phyloP scores from a whole-genome alignment of 345 rosid species.

The Cardamine chenopodiifolia region DNA sequence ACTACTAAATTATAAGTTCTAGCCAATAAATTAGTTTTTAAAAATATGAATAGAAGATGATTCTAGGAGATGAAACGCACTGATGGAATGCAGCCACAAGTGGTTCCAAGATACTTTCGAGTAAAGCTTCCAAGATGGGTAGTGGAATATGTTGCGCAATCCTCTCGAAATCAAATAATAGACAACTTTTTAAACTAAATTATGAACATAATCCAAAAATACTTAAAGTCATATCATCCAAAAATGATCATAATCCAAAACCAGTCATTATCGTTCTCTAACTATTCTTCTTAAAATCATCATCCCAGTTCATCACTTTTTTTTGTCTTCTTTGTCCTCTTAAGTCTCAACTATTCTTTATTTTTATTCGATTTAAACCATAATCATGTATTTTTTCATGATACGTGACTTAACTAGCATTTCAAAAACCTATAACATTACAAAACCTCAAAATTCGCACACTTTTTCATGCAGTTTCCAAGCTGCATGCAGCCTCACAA shows the following conservation, averaged over 20 bases:
- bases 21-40: too few relatives aligned
- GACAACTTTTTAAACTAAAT: background rate
- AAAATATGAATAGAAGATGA: background rate
- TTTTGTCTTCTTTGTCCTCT: background rate
- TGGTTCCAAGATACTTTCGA: conserved; percentile 5
- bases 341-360: background rate
- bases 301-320: background rate
- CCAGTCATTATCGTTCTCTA: background rate
- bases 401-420: too few relatives aligned
- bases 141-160: conserved; percentile 35
- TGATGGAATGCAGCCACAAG: background rate
- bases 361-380: background rate
- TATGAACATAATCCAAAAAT: background rate
- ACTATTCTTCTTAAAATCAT: background rate
- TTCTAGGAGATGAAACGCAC: conserved; percentile 4
- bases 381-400: too few relatives aligned
- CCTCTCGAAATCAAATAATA: conserved; percentile 15
- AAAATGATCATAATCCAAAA: background rate
- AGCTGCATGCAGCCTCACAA: too few relatives aligned
- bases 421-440: too few relatives aligned
- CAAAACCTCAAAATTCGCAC: too few relatives aligned
- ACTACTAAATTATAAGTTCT: background rate
- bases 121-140: conserved; percentile 4
- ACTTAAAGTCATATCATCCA: background rate
- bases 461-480: too few relatives aligned